These are phyloP conservation scores for Lignosus rhinocerotis DNA, from an alignment of 1,284 basidiomycete genomes.

Conservation along the genomic window DNA sequence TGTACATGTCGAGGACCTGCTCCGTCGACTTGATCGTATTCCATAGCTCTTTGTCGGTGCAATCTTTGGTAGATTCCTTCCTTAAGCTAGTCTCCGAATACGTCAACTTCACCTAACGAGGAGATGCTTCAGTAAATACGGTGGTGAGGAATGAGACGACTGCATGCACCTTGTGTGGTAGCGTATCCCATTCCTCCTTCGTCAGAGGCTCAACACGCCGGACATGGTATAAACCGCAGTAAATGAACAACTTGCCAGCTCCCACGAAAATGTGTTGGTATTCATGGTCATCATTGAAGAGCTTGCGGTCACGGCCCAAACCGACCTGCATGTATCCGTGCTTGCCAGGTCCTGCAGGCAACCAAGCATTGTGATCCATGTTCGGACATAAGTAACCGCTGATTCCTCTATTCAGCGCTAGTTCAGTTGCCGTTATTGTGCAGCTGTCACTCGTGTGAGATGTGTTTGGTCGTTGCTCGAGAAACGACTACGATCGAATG, in stretches of 20 bases:
- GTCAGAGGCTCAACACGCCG: conserved; percentile 21
- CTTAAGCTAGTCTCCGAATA: conserved; percentile 30
- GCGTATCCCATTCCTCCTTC: conserved; percentile 23
- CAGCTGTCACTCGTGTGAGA: conserved; percentile 2
- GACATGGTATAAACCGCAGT: conserved; percentile 25
- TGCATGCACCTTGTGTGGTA: conserved; percentile 20
- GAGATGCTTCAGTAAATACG: not conserved
- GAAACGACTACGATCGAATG: not conserved
- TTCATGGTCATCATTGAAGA: conserved; percentile 21
- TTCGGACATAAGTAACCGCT: conserved; percentile 25
- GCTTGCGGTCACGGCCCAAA: conserved; percentile 20
- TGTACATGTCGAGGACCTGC: conserved; percentile 40
- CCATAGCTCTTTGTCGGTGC: not conserved
- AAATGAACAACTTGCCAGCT: conserved; percentile 18
- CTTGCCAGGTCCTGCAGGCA: conserved; percentile 22
- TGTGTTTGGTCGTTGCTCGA: too few relatives aligned
- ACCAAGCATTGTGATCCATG: conserved; percentile 29
- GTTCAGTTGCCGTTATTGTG: conserved; percentile 18
- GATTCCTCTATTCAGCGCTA: conserved; percentile 20
- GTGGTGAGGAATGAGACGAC: not conserved
- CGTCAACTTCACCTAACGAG: conserved; percentile 17
- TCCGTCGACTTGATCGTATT: conserved; percentile 27
- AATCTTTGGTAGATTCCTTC: conserved; percentile 38
- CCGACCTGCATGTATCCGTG: conserved; percentile 29
- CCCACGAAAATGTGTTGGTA: conserved; percentile 26